Conservation (phyloP, 208 protist genomes). For the Perkinsela sp. region DNA sequence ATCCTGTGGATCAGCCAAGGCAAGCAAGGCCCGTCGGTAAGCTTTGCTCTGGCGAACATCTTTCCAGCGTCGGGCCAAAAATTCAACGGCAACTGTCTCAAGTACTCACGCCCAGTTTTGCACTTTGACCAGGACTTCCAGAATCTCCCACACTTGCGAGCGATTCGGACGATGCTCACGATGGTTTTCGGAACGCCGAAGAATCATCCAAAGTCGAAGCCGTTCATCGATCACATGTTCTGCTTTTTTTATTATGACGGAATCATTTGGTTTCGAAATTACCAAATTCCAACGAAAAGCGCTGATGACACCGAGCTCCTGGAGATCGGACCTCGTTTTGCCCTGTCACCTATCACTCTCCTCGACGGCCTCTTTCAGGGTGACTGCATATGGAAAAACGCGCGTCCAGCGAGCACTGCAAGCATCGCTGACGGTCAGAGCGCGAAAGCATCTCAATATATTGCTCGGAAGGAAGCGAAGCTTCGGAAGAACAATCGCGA, state of each 20-base stretch:
- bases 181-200: slow-evolving; percentile 81
- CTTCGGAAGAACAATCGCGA: background rate
- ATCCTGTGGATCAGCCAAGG: slow-evolving; percentile 76
- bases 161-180: slow-evolving; percentile 81
- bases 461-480: background rate
- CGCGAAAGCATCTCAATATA: background rate
- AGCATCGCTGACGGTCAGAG: background rate
- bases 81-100: slow-evolving; percentile 90
- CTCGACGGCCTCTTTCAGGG: slow-evolving; percentile 77
- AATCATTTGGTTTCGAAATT: slow-evolving; percentile 93
- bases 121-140: slow-evolving; percentile 89
- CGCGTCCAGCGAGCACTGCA: background rate
- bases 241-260: slow-evolving; percentile 80
- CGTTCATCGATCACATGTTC: slow-evolving; percentile 91
- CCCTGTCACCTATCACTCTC: slow-evolving; percentile 68
- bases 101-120: slow-evolving; percentile 80
- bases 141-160: slow-evolving; percentile 32
- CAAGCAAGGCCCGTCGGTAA: slow-evolving; percentile 69
- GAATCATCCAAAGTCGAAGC: slow-evolving; percentile 84
- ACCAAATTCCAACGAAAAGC: slow-evolving; percentile 58
- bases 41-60: slow-evolving; percentile 76
- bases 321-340: slow-evolving; percentile 89
- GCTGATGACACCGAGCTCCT: slow-evolving; percentile 29
- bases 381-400: slow-evolving; percentile 69
- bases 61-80: slow-evolving; percentile 89